Evolutionary conservation across 2,329 filamentous ascomycete species (phyloP).

Genomic region (Neofusicoccum sp.): DNA sequence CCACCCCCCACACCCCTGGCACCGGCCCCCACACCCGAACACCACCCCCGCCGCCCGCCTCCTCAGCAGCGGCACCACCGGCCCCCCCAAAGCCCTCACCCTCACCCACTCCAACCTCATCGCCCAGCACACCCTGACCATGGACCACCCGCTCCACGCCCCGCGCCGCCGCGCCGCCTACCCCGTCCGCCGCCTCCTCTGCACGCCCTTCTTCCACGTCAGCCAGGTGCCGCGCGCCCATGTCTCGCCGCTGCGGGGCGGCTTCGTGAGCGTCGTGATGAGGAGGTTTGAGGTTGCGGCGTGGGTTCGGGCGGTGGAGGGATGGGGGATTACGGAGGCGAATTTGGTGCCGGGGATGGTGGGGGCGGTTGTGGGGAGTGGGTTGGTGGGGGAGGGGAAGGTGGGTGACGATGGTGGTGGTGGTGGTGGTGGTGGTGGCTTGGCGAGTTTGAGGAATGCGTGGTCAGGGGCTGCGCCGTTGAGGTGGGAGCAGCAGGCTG

Average conservation of each 20-base stretch:
- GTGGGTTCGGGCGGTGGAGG: conserved; percentile 48
- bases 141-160: neutral
- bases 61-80: conserved; percentile 25
- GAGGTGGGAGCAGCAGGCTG: conserved; percentile 48
- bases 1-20: conserved; percentile 47
- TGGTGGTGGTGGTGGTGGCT: conserved; percentile 19
- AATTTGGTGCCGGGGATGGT: conserved; percentile 37
- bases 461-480: conserved; percentile 50
- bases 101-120: conserved; percentile 57
- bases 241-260: conserved; percentile 33
- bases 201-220: conserved; percentile 52
- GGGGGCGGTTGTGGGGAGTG: neutral
- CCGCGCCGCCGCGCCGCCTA: conserved; percentile 27
- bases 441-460: conserved; percentile 33
- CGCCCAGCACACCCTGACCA: conserved; percentile 51
- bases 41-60: conserved; percentile 43
- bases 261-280: conserved; percentile 32
- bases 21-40: conserved; percentile 39
- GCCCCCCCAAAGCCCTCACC: conserved; percentile 57
- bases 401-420: too few relatives aligned
- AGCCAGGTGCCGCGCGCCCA: conserved; percentile 27
- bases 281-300: conserved; percentile 42
- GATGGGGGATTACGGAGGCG: conserved; percentile 52
- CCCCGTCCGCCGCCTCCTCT: conserved; percentile 34
- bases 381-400: too few relatives aligned